These are phyloP conservation scores for Gonapodya sp. DNA, from an alignment of 192 early-diverging fungal genomes.

Conservation along the genomic window DNA sequence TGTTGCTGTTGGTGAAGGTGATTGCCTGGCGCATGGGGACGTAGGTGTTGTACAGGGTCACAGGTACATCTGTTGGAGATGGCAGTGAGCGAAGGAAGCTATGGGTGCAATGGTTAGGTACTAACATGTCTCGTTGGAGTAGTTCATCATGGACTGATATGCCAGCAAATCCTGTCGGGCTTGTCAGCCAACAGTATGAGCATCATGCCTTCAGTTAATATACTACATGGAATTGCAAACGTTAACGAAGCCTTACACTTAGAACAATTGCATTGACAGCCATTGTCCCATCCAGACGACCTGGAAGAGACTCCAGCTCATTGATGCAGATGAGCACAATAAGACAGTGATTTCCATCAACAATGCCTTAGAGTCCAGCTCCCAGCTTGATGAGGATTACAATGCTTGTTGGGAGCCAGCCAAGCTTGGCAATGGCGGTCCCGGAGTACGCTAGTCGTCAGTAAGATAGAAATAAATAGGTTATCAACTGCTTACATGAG, in stretches of 20 bases:
- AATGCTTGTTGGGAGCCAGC: neutral
- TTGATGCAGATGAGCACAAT: too few relatives aligned
- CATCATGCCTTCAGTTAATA: neutral
- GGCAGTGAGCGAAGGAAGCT: neutral
- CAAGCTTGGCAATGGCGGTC: neutral
- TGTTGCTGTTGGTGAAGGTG: neutral
- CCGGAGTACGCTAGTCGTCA: neutral
- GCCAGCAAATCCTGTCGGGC: neutral
- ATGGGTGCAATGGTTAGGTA: neutral
- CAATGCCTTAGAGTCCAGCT: neutral
- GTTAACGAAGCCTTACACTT: too few relatives aligned
- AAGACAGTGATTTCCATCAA: too few relatives aligned
- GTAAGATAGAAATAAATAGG: neutral
- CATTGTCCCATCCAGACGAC: too few relatives aligned
- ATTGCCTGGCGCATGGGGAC: neutral
- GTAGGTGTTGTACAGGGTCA: constrained; percentile 1
- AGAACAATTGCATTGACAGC: too few relatives aligned
- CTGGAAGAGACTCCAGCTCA: too few relatives aligned
- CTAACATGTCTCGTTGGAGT: neutral
- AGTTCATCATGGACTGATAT: neutral
- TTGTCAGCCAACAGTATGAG: neutral
- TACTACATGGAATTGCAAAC: neutral
- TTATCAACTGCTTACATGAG: neutral
- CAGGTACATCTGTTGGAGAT: neutral
- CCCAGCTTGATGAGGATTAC: neutral